A percentile compares a stretch with the other conserved stretches of the same genome.
These are phyloP conservation scores for Nakazawaea anatomiae DNA, from an alignment of 805 yeast genomes.

Conservation along the genomic window DNA sequence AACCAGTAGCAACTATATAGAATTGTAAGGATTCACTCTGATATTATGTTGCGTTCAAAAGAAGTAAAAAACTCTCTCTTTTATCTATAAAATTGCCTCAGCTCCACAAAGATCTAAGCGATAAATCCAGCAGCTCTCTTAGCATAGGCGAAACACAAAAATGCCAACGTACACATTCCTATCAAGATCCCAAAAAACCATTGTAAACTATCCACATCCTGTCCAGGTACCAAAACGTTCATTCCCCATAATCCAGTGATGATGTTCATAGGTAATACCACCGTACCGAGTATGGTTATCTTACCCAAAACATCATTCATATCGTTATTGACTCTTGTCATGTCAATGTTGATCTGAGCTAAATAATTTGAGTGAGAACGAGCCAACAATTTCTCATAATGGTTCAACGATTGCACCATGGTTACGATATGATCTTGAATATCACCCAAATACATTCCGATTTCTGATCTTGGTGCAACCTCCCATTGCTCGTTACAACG, in stretches of 20 bases:
- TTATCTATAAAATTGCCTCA: no score
- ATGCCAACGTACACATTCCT: slow-evolving; percentile 42
- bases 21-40: no score
- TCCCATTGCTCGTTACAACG: slow-evolving; percentile 84
- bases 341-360: slow-evolving; percentile 95
- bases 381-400: slow-evolving; percentile 88
- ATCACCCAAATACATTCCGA: slow-evolving; percentile 92
- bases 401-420: slow-evolving; percentile 93
- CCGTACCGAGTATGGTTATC: slow-evolving; percentile 89
- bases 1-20: no score
- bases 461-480: slow-evolving; percentile 74
- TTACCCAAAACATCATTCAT: slow-evolving; percentile 95
- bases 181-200: slow-evolving; percentile 59
- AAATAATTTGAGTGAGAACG: slow-evolving; percentile 94
- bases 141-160: slow-evolving; percentile 41
- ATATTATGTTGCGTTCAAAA: no score
- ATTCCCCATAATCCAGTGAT: slow-evolving; percentile 98
- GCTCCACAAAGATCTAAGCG: not conserved
- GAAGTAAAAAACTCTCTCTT: no score
- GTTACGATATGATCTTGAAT: slow-evolving; percentile 97
- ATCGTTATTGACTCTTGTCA: slow-evolving; percentile 95
- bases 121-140: slow-evolving; percentile 32
- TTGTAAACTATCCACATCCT: slow-evolving; percentile 47
- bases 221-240: slow-evolving; percentile 97
- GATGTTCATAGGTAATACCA: slow-evolving; percentile 90